phyloP scores from a whole-genome alignment of 1,139 yeast species.

The Geotrichum bryndzae region DNA sequence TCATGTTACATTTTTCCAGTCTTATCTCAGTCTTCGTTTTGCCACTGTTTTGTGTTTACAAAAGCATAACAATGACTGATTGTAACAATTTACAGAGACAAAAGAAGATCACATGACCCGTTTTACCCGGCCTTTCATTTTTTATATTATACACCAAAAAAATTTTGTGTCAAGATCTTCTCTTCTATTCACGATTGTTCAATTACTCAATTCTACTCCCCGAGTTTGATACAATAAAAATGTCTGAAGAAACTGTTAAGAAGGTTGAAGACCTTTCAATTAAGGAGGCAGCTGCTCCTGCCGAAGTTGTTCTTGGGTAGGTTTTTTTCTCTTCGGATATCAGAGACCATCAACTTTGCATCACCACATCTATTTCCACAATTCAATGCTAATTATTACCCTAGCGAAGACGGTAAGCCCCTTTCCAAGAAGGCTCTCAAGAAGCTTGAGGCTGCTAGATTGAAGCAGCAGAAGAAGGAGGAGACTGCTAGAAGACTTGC shows the following conservation, averaged over 20 bases:
- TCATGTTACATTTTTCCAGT: too few species aligned
- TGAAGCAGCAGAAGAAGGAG: conserved; percentile 87
- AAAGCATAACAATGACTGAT: too few species aligned
- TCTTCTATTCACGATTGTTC: background rate
- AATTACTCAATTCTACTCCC: background rate
- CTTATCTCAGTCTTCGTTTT: too few species aligned
- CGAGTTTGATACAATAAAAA: conserved; percentile 1
- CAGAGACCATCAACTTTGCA: conserved; percentile 6
- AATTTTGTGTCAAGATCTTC: background rate
- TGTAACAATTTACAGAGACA: too few species aligned
- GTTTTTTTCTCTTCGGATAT: background rate
- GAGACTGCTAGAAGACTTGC: conserved; percentile 88
- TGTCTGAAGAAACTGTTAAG: conserved; percentile 27
- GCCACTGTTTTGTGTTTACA: too few species aligned
- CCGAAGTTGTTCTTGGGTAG: conserved; percentile 27
- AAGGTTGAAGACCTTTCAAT: conserved; percentile 26
- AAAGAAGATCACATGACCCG: background rate
- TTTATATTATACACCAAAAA: background rate
- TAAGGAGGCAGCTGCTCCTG: conserved; percentile 35
- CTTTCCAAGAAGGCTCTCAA: conserved; percentile 91
- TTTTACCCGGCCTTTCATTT: background rate
- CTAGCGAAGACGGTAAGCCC: conserved; percentile 74
- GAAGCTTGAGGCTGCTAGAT: conserved; percentile 88
- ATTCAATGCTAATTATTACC: background rate
- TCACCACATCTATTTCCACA: conserved; percentile 3